Percentiles rank a stretch among this genome's conserved stretches.
These are phyloP conservation scores for Wolfiporia cocos DNA, from an alignment of 1,284 basidiomycete species.

Conservation along the genomic window DNA sequence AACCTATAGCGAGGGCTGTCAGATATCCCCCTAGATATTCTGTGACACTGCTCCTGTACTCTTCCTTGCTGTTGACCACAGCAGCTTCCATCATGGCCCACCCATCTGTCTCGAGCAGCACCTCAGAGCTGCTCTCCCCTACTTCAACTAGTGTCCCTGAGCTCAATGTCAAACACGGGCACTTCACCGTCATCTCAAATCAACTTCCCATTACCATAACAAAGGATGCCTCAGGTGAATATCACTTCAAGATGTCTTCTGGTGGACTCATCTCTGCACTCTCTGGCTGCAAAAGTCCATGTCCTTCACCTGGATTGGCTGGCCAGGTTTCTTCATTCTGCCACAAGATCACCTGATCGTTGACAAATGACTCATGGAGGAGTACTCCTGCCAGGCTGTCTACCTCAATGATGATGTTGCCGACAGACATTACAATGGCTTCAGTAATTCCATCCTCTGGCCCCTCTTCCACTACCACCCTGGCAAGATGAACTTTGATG, in stretches of 20 bases:
- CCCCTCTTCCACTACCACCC: slow-evolving; percentile 99
- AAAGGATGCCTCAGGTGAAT: slow-evolving; percentile 83
- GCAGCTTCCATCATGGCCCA: slow-evolving; percentile 1
- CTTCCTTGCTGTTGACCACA: too few species aligned
- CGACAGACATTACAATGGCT: slow-evolving; percentile 97
- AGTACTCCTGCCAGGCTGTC: slow-evolving; percentile 96
- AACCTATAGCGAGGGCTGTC: too few species aligned
- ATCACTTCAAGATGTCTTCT: slow-evolving; percentile 96
- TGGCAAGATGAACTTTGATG: slow-evolving; percentile 99
- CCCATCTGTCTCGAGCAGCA: slow-evolving; percentile 7
- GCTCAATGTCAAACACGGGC: slow-evolving; percentile 41
- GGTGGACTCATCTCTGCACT: slow-evolving; percentile 93
- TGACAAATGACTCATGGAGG: slow-evolving; percentile 84
- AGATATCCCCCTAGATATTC: too few species aligned
- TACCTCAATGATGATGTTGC: slow-evolving; percentile 97
- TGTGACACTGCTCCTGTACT: too few species aligned
- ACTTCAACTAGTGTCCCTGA: slow-evolving; percentile 22
- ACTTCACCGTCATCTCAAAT: slow-evolving; percentile 95
- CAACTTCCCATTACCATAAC: slow-evolving; percentile 90
- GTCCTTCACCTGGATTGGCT: slow-evolving; percentile 94
- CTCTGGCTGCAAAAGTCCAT: slow-evolving; percentile 92
- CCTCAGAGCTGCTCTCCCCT: slow-evolving; percentile 16
- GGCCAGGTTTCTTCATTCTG: slow-evolving; percentile 89
- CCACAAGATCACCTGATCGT: slow-evolving; percentile 80
- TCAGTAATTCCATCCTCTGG: slow-evolving; percentile 99